phyloP scores from a whole-genome alignment of 1,284 basidiomycete species.

The Veloboletus limbatus region DNA sequence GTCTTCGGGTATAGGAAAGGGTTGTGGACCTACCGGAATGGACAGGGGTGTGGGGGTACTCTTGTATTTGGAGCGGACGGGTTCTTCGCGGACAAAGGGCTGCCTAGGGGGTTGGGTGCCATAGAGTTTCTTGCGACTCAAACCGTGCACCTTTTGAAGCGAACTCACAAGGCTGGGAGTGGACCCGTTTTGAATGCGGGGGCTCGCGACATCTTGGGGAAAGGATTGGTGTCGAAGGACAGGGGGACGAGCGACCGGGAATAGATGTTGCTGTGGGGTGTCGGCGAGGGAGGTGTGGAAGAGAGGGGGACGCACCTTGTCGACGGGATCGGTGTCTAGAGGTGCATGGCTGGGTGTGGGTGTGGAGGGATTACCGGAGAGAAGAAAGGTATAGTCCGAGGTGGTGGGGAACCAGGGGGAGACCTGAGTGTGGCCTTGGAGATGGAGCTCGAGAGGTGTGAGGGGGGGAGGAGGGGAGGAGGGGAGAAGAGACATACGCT shows the following conservation, averaged over 20 bases:
- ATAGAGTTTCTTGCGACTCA: slow-evolving; percentile 62
- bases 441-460: slow-evolving; percentile 37
- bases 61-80: slow-evolving; percentile 32
- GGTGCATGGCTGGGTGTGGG: background rate
- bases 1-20: slow-evolving; percentile 26
- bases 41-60: slow-evolving; percentile 31
- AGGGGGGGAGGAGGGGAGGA: slow-evolving; percentile 7
- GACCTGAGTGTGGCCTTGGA: slow-evolving; percentile 38
- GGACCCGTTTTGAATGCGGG: slow-evolving; percentile 8
- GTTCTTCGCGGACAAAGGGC: slow-evolving; percentile 53
- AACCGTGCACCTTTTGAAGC: slow-evolving; percentile 56
- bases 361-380: slow-evolving; percentile 31
- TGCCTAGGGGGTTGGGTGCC: slow-evolving; percentile 45
- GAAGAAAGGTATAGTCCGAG: slow-evolving; percentile 35
- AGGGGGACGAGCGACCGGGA: slow-evolving; percentile 22
- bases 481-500: slow-evolving; percentile 41
- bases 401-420: slow-evolving; percentile 40
- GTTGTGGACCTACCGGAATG: slow-evolving; percentile 33
- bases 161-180: slow-evolving; percentile 49
- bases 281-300: slow-evolving; percentile 15
- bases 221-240: slow-evolving; percentile 32
- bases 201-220: slow-evolving; percentile 22
- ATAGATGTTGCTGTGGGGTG: slow-evolving; percentile 11
- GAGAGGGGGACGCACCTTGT: slow-evolving; percentile 18
- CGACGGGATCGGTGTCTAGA: slow-evolving; percentile 8